Percentiles rank a stretch among this genome's conserved stretches.
Conservation (phyloP, 164 flowering plant species). For the Euptelea pleiosperma region DNA sequence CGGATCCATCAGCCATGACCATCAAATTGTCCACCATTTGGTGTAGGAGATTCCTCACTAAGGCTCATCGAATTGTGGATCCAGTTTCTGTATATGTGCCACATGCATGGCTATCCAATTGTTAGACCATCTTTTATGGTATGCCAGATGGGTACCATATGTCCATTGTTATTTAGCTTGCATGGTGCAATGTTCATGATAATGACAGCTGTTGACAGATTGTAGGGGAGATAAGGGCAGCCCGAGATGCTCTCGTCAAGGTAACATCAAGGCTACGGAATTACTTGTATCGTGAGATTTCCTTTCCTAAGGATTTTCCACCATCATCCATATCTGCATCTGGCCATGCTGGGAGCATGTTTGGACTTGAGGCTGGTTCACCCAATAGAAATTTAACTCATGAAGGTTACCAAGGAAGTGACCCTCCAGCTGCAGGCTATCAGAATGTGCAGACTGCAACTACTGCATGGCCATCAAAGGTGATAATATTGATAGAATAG, state of each 20-base stretch:
- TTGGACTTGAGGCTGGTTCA: slow-evolving; percentile 39
- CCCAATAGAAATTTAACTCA: slow-evolving; percentile 32
- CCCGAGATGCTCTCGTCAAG: slow-evolving; percentile 89
- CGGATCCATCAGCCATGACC: not conserved
- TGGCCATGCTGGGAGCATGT: slow-evolving; percentile 30
- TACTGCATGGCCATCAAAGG: slow-evolving; percentile 45
- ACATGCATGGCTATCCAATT: not conserved
- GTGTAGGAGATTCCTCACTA: not conserved
- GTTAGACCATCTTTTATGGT: not conserved
- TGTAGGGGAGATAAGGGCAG: slow-evolving; percentile 84
- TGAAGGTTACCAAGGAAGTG: slow-evolving; percentile 39
- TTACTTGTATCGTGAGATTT: slow-evolving; percentile 50
- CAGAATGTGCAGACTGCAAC: slow-evolving; percentile 37
- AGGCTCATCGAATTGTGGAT: not conserved
- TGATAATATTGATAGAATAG: slow-evolving; percentile 12
- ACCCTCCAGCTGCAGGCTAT: slow-evolving; percentile 29
- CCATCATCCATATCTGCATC: slow-evolving; percentile 31
- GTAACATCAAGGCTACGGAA: slow-evolving; percentile 71
- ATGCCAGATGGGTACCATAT: not conserved
- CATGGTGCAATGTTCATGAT: slow-evolving; percentile 8
- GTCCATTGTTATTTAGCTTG: not conserved
- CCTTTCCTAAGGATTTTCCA: slow-evolving; percentile 48
- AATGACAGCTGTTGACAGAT: slow-evolving; percentile 43
- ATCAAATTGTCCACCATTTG: not conserved
- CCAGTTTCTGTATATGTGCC: not conserved